These are phyloP conservation scores for Ophiognomonia clavigignenti-juglandacearum DNA, from an alignment of 2,329 filamentous ascomycete species.

Conservation along the genomic window DNA sequence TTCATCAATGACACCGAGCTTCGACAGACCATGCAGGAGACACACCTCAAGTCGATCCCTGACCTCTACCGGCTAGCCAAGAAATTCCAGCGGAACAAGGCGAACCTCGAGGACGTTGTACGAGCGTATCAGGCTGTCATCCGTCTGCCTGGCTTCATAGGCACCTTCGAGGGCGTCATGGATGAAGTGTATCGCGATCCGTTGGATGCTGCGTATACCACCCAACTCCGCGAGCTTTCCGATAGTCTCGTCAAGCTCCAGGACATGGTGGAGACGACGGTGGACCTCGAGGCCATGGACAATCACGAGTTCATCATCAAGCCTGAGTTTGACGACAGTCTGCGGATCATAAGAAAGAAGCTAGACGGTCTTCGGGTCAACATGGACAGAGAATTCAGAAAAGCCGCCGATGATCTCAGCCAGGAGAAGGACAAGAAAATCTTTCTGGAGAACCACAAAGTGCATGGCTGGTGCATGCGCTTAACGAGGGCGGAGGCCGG, in stretches of 20 bases:
- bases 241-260: constrained; percentile 80
- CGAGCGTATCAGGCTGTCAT: constrained; percentile 93
- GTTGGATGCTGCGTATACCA: constrained; percentile 81
- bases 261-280: constrained; percentile 98
- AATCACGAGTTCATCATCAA: constrained; percentile 99
- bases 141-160: constrained; percentile 82
- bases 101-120: constrained; percentile 92
- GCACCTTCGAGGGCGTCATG: constrained; percentile 87
- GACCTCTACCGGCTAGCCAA: constrained; percentile 92
- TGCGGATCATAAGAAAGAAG: constrained; percentile 85
- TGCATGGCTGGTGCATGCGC: constrained; percentile 95
- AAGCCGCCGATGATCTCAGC: constrained; percentile 73
- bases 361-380: constrained; percentile 78
- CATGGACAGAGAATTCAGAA: constrained; percentile 77
- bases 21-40: constrained; percentile 93
- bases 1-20: constrained; percentile 92
- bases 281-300: constrained; percentile 90
- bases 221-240: constrained; percentile 70
- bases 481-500: constrained; percentile 86
- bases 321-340: constrained; percentile 87
- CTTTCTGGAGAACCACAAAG: constrained; percentile 92
- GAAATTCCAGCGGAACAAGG: constrained; percentile 86
- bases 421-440: constrained; percentile 98
- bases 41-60: constrained; percentile 86
- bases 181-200: constrained; percentile 89